These are phyloP conservation scores for Colletotrichum sp. DNA, from an alignment of 2,329 filamentous ascomycete genomes.

Conservation along the genomic window DNA sequence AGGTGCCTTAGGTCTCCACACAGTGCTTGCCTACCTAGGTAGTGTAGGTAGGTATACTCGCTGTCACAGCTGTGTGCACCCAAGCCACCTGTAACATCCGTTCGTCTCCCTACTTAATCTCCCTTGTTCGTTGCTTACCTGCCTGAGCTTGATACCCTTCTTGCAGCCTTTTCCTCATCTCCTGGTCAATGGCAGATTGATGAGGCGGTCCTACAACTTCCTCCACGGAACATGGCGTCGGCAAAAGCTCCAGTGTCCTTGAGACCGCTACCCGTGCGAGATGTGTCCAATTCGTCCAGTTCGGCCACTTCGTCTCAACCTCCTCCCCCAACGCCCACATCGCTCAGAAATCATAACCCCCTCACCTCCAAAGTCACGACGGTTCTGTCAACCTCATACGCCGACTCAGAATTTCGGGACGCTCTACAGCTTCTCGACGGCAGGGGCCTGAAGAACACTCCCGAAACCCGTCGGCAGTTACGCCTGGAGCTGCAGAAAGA, in stretches of 20 bases:
- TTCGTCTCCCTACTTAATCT: background rate
- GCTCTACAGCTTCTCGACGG: constrained; percentile 80
- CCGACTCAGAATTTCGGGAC: constrained; percentile 90
- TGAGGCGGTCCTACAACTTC: background rate
- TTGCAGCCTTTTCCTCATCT: background rate
- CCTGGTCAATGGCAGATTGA: background rate
- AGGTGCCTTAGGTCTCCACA: background rate
- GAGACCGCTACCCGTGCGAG: constrained; percentile 8
- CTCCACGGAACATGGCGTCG: background rate
- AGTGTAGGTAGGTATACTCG: no score
- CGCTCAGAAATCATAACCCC: constrained; percentile 61
- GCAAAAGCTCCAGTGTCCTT: background rate
- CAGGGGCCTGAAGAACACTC: constrained; percentile 73
- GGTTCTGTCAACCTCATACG: constrained; percentile 90
- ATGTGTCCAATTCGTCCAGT: constrained; percentile 17
- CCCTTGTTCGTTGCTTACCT: background rate
- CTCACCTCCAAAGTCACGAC: constrained; percentile 82
- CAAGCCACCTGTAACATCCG: background rate
- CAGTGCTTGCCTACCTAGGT: background rate
- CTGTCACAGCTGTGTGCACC: background rate
- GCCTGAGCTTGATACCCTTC: background rate
- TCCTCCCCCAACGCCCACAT: constrained; percentile 29
- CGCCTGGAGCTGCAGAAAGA: constrained; percentile 88
- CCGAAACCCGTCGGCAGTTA: constrained; percentile 79
- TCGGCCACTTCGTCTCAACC: background rate